Evolutionary conservation across 2,329 filamentous ascomycete genomes (phyloP).

Genomic region (Ilyonectria destructans): DNA sequence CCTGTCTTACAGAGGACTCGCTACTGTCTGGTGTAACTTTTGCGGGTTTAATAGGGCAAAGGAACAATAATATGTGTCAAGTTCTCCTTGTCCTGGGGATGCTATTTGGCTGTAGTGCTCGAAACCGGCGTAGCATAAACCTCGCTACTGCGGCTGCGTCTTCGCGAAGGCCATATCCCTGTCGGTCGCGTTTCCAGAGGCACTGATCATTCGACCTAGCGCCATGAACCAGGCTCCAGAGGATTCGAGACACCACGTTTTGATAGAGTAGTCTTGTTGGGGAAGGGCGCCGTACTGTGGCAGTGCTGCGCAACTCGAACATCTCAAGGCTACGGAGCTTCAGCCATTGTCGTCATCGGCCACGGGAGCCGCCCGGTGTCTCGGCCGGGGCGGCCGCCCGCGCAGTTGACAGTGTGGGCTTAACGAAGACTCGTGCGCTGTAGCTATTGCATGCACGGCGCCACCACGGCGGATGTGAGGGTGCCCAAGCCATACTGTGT

Average conservation of each 20-base stretch:
- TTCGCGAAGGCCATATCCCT: background rate
- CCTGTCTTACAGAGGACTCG: background rate
- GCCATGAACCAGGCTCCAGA: background rate
- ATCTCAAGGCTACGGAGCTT: slow-evolving; percentile 2
- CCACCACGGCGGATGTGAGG: background rate
- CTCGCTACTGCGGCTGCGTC: slow-evolving; percentile 4
- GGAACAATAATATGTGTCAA: background rate
- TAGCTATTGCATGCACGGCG: slow-evolving; percentile 17
- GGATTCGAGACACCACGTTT: background rate
- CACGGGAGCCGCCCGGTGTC: background rate
- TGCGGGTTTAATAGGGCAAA: background rate
- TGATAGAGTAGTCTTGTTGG: background rate
- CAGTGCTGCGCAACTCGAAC: slow-evolving; percentile 5
- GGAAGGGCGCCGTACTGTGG: background rate
- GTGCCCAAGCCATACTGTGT: background rate
- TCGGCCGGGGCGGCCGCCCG: slow-evolving; percentile 24
- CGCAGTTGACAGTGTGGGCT: slow-evolving; percentile 1
- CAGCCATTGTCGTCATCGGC: slow-evolving; percentile 30
- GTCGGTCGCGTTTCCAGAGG: slow-evolving; percentile 1
- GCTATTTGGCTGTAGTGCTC: background rate
- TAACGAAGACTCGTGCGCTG: background rate
- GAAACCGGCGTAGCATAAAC: background rate
- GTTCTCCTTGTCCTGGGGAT: background rate
- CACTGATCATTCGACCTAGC: slow-evolving; percentile 2
- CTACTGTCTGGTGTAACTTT: background rate